phyloP scores from a whole-genome alignment of 225 moss, liverwort and hornwort genomes.

The Pseudoscleropodium purum region DNA sequence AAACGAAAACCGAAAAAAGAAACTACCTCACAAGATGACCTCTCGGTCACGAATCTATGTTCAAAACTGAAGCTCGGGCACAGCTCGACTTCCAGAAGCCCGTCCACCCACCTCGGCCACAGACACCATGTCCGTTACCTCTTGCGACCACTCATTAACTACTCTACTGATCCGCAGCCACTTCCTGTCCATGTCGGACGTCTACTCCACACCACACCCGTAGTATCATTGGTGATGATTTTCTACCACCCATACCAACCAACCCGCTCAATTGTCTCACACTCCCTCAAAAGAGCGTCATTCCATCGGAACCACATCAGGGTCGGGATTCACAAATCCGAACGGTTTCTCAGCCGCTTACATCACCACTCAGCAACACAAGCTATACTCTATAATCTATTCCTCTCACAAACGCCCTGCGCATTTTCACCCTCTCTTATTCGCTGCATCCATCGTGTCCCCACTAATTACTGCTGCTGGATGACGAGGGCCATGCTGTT shows the following conservation, averaged over 20 bases:
- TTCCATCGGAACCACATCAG: background rate
- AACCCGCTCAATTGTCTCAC: background rate
- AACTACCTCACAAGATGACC: constrained; percentile 17
- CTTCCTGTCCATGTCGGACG: background rate
- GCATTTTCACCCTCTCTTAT: background rate
- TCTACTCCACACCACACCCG: background rate
- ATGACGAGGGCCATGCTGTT: constrained; percentile 21
- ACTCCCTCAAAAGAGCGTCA: background rate
- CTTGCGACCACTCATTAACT: constrained; percentile 6
- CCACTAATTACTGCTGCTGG: constrained; percentile 1
- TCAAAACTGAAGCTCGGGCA: constrained; percentile 18
- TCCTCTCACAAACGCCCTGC: background rate
- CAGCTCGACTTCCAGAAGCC: constrained; percentile 1
- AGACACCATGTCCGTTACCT: background rate
- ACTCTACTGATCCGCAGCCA: constrained; percentile 6
- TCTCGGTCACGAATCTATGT: constrained; percentile 7
- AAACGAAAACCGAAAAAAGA: background rate
- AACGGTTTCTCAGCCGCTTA: background rate
- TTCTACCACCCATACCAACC: background rate
- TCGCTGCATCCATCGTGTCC: background rate
- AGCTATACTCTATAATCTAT: background rate
- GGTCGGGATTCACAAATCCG: background rate
- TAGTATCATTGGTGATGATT: background rate
- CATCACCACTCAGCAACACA: constrained; percentile 7
- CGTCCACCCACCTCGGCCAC: constrained; percentile 2